Evolutionary conservation across 208 protist species (phyloP).

Genomic region (Leptomonas pyrrhocoris): DNA sequence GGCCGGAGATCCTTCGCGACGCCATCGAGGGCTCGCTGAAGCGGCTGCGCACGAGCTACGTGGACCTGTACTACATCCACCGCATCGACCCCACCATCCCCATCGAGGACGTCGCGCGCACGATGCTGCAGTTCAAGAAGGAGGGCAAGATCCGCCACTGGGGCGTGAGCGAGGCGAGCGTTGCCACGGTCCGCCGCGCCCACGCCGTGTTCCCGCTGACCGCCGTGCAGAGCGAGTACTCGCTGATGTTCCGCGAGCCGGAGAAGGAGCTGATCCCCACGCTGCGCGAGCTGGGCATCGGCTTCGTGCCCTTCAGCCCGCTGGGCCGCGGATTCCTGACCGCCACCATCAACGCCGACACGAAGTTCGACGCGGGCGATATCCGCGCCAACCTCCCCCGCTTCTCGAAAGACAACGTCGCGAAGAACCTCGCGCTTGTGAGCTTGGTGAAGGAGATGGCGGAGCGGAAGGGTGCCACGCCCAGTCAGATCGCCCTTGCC

Average conservation of each 20-base stretch:
- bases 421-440: slow-evolving; percentile 15
- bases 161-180: slow-evolving; percentile 33
- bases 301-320: slow-evolving; percentile 37
- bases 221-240: slow-evolving; percentile 46
- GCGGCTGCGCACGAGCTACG: slow-evolving; percentile 40
- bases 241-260: slow-evolving; percentile 31
- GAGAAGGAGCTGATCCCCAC: slow-evolving; percentile 31
- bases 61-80: slow-evolving; percentile 58
- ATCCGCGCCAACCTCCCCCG: slow-evolving; percentile 25
- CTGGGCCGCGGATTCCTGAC: slow-evolving; percentile 37
- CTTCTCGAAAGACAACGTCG: slow-evolving; percentile 18
- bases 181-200: slow-evolving; percentile 30
- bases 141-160: slow-evolving; percentile 49
- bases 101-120: slow-evolving; percentile 37
- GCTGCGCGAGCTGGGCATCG: slow-evolving; percentile 45
- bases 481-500: slow-evolving; percentile 36
- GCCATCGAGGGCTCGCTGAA: slow-evolving; percentile 45
- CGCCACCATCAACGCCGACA: slow-evolving; percentile 21
- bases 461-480: slow-evolving; percentile 23
- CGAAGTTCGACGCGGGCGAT: slow-evolving; percentile 16
- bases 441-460: slow-evolving; percentile 23
- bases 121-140: slow-evolving; percentile 40
- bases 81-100: slow-evolving; percentile 35
- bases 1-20: slow-evolving; percentile 24
- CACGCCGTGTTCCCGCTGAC: slow-evolving; percentile 43